Base-by-base conservation (phyloP, 164 flowering plant species). In the Aristolochia californica region DNA sequence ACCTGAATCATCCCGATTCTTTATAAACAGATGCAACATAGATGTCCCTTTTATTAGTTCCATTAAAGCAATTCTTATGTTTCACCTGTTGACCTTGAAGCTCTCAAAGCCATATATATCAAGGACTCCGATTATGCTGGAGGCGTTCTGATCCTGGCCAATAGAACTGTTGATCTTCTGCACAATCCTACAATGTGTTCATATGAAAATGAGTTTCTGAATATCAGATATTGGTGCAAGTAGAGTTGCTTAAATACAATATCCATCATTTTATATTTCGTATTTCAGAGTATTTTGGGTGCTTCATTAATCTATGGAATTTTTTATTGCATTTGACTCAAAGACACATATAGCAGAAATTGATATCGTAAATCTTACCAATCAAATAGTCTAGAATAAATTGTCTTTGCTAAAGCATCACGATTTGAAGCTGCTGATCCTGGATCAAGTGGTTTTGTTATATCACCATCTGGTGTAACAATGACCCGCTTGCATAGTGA, bases 41-140 rank as follows among this genome's bases (percentile, higher is more conserved):
- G 25, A 21, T 1, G 5, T 53, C 47, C 18, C 18, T 51, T n/a
- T 44, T n/a, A 48, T 13, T 44, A 13, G 8, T 18, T n/a, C 15
- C 48, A 61, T n/a, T 15, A 20, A 52, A 16, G 18, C 14, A 53
- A 25, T 25, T 26, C 22, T 13, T 26, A 22, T 26, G 8, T 53
- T 25, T 16, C 71, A 88, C 97, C 94, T 88, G 76, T 88, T 88
- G 61, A 78, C 53, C 72, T 89, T 85, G 78, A 89, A 86, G 70
- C 85, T 84, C 67, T 88, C 94, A 71, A 88, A 88, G 18, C 96
- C 94, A 66, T 88, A 88, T 25, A 87, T 87, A 71, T 87, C 95
- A 55, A 84, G 89, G 22, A 87, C 95, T 63, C 95, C 91, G 55
- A 87, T 87, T 55, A 84, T 67, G 74, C 75, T 76, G 45, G 62